Percentiles rank a stretch among this genome's conserved stretches.
Evolutionary conservation across 768 basidiomycete species (phyloP).

Genomic region (Lactarius sanguifluus): DNA sequence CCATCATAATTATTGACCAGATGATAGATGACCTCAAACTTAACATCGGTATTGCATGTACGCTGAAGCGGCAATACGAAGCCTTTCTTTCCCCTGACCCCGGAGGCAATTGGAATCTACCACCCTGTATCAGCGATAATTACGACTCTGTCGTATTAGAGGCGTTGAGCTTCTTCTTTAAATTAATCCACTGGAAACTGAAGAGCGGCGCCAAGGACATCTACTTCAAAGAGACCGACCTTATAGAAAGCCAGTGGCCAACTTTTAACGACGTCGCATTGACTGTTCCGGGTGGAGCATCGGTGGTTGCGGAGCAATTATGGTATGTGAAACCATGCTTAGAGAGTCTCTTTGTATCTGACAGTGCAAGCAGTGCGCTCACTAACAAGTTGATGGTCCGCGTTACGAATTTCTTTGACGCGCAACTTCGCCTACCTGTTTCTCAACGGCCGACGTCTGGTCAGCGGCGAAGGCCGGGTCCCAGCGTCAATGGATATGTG

Average conservation of each 20-base stretch:
- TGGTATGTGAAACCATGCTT: conserved; percentile 55
- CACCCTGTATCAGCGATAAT: conserved; percentile 83
- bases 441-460: conserved; percentile 34
- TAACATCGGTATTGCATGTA: conserved; percentile 87
- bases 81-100: conserved; percentile 88
- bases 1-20: conserved; percentile 88
- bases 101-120: conserved; percentile 84
- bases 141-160: conserved; percentile 90
- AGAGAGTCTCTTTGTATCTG: conserved; percentile 5
- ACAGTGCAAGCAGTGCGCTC: conserved; percentile 57
- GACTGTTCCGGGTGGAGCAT: conserved; percentile 81
- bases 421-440: conserved; percentile 78
- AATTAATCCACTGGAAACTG: conserved; percentile 91
- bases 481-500: conserved; percentile 29
- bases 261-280: conserved; percentile 92
- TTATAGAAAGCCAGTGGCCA: conserved; percentile 95
- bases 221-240: conserved; percentile 97
- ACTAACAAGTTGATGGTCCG: conserved; percentile 92
- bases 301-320: conserved; percentile 91
- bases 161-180: conserved; percentile 87
- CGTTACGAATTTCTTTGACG: conserved; percentile 92
- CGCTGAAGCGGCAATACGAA: conserved; percentile 93
- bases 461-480: conserved; percentile 31
- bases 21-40: conserved; percentile 91
- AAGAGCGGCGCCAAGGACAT: conserved; percentile 90